A percentile compares a stretch with the other conserved stretches of the same genome.
Evolutionary conservation across 2,329 filamentous ascomycete genomes (phyloP).

Genomic region (Phyllosticta citriasiana): DNA sequence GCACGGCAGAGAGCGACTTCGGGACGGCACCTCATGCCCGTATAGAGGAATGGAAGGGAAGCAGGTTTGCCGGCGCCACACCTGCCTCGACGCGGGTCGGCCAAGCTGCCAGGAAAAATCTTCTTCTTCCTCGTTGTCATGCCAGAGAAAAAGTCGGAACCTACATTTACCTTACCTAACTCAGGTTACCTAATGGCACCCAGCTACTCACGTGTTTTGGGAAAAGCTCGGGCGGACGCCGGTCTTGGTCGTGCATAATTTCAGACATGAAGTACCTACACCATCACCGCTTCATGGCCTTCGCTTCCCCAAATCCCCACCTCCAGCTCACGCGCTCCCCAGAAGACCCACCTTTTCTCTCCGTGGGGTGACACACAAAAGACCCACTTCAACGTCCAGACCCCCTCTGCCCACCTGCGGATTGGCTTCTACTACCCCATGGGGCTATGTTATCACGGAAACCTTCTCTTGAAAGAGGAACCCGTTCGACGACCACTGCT

Average conservation of each 20-base stretch:
- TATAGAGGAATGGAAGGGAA: not conserved
- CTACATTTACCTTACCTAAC: not conserved
- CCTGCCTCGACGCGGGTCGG: not conserved
- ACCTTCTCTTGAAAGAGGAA: not conserved
- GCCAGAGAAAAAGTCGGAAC: not conserved
- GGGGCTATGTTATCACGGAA: not conserved
- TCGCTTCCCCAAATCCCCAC: not conserved
- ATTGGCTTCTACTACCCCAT: not conserved
- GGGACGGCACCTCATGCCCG: not conserved
- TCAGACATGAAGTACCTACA: not conserved
- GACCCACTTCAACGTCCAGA: not conserved
- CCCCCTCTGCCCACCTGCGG: not conserved
- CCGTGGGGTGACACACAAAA: conserved; percentile 3
- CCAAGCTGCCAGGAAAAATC: not conserved
- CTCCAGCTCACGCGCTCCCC: not conserved
- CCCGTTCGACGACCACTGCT: not conserved
- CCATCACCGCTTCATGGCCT: not conserved
- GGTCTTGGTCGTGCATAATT: not conserved
- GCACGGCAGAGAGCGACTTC: not conserved
- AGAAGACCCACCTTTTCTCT: not conserved
- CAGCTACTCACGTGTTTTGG: not conserved
- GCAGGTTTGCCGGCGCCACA: not conserved
- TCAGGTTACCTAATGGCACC: no score
- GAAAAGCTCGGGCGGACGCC: not conserved
- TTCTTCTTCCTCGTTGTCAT: not conserved